phyloP scores from a whole-genome alignment of 257 asterid genomes.

The Hygrophila difformis region DNA sequence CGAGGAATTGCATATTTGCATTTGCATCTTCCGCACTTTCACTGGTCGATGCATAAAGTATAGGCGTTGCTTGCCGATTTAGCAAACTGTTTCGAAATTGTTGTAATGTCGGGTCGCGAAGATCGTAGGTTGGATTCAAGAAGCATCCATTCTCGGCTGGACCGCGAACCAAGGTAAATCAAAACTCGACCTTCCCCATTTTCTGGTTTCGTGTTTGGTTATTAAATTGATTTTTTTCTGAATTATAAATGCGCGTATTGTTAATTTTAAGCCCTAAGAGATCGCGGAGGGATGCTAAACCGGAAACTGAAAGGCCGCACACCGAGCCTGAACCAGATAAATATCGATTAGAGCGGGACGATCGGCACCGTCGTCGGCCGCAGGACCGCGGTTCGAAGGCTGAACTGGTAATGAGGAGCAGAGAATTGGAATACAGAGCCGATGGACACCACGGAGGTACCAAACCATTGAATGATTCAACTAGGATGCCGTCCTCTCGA shows the following conservation, averaged over 20 bases:
- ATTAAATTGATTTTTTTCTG: no score
- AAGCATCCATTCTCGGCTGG: slow-evolving; percentile 5
- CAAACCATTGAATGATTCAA: slow-evolving; percentile 34
- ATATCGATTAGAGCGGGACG: slow-evolving; percentile 28
- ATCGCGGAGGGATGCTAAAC: slow-evolving; percentile 69
- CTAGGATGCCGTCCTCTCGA: slow-evolving; percentile 38
- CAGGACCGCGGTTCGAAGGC: slow-evolving; percentile 38
- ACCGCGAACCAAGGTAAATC: slow-evolving; percentile 70
- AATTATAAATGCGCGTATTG: no score
- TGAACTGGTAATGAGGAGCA: slow-evolving; percentile 27
- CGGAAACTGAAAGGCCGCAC: slow-evolving; percentile 24
- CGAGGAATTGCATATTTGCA: no score
- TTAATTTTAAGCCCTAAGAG: slow-evolving; percentile 66
- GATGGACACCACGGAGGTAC: slow-evolving; percentile 25
- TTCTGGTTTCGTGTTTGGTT: no score
- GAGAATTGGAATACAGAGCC: slow-evolving; percentile 30
- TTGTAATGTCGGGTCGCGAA: no score
- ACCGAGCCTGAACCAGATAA: slow-evolving; percentile 21
- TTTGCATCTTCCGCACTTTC: no score
- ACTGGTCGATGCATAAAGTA: no score
- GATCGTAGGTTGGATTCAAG: no score
- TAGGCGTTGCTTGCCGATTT: no score
- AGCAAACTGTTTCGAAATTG: no score
- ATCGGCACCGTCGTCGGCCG: slow-evolving; percentile 36
- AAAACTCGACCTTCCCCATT: no score